Base-by-base conservation (phyloP, 257 asterid species). In the Jacaranda mimosifolia region DNA sequence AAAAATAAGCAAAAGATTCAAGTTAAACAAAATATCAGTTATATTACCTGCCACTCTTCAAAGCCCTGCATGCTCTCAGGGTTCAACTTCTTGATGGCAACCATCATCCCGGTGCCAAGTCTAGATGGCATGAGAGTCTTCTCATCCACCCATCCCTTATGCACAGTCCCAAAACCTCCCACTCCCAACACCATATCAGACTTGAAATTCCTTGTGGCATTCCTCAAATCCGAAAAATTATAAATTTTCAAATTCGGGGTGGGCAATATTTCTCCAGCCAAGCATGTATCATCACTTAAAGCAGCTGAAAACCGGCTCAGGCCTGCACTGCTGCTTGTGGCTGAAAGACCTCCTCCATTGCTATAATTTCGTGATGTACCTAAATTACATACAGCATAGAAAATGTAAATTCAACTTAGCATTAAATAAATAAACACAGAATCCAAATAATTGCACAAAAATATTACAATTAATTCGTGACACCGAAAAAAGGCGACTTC, bases 121-220 rank as follows among this genome's bases (percentile, higher is more conserved):
- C 73, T 86, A 57, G 86, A 78, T 3, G 92, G 90, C 65, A 10
- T 48, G 15, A 88, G 85, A 14, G 80, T 86, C 84, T 73, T 84
- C 72, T 80, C 85, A 11, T 88, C 92, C 35, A 88, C 87, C 90
- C 90, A 88, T 55, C 92, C 92, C 82, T 77, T 88, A 38, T 82
- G 86, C 51, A 88, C 92, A 7, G 89, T 88, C 64, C 92, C 92
- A 45, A 88, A 88, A 38, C 92, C 92, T 43, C 92, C 92, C 17
- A 76, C 38, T 3, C 92, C 92, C 85, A 88, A 77, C 77, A 82
- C 89, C 88, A 77, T 81, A 83, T 85, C 89, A 40, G 83, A 52
- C 75, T 82, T 86, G 82, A 88, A 88, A 78, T 51, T 84, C 81
- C 68, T 84, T 0, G 92, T 84, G n/a, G 87, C 80, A 17, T 26